These are phyloP conservation scores for Phytophthora citricola DNA, from an alignment of 352 stramenopile species.

Conservation along the genomic window DNA sequence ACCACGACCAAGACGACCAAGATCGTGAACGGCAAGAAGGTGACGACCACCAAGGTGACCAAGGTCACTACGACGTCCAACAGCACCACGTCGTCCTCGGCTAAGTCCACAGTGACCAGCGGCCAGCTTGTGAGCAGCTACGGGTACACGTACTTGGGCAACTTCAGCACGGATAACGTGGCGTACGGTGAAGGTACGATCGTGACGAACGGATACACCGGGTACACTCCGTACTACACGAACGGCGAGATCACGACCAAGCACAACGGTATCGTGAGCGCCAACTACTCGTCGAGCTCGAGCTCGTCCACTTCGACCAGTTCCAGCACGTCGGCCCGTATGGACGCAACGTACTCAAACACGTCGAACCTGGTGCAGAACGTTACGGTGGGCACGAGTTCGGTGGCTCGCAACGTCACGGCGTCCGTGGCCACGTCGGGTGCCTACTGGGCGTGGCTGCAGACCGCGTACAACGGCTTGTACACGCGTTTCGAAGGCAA, in stretches of 20 bases:
- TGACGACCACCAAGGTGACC: conserved; percentile 60
- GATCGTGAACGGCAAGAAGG: conserved; percentile 60
- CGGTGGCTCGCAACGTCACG: conserved; percentile 47
- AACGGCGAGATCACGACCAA: conserved; percentile 56
- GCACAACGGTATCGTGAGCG: conserved; percentile 56
- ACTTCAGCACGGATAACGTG: conserved; percentile 45
- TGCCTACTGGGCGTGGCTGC: conserved; percentile 68
- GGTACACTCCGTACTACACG: conserved; percentile 53
- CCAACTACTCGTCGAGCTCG: conserved; percentile 45
- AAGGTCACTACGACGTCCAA: conserved; percentile 47
- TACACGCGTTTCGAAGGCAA: conserved; percentile 67
- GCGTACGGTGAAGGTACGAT: conserved; percentile 43
- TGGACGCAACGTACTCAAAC: conserved; percentile 46
- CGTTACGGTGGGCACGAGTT: conserved; percentile 49
- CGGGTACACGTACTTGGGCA: conserved; percentile 56
- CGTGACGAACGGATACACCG: conserved; percentile 57
- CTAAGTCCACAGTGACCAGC: conserved; percentile 36
- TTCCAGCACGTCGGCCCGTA: conserved; percentile 24
- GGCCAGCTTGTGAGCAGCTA: conserved; percentile 46
- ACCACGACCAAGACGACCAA: conserved; percentile 51
- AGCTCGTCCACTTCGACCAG: conserved; percentile 36
- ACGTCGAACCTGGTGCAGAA: conserved; percentile 45
- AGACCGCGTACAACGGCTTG: conserved; percentile 63
- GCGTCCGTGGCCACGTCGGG: conserved; percentile 58
- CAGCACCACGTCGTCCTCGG: conserved; percentile 36